phyloP scores from a whole-genome alignment of 1,284 basidiomycete species.

The Pterula multifida region DNA sequence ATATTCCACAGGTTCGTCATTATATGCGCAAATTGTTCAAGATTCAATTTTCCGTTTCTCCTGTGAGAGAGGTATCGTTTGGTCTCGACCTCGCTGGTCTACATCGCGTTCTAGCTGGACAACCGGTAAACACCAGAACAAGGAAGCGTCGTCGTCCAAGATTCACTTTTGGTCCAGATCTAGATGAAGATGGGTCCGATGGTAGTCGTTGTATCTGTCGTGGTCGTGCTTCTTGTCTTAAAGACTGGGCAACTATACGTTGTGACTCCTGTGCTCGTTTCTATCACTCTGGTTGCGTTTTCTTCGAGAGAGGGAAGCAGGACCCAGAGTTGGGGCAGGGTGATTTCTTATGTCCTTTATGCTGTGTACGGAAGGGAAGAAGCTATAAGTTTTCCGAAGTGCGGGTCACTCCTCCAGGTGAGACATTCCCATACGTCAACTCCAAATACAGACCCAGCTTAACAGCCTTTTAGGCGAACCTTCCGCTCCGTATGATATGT shows the following conservation, averaged over 20 bases:
- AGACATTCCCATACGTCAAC: constrained; percentile 10
- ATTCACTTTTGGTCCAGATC: constrained; percentile 66
- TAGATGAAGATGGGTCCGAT: constrained; percentile 61
- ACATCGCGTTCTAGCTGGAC: constrained; percentile 64
- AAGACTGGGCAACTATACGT: constrained; percentile 47
- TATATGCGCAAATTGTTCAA: constrained; percentile 79
- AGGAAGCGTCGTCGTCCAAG: constrained; percentile 58
- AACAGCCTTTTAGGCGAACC: constrained; percentile 23
- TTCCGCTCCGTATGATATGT: constrained; percentile 31
- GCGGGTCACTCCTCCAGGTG: constrained; percentile 54
- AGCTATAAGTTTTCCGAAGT: constrained; percentile 62
- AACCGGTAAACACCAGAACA: constrained; percentile 35
- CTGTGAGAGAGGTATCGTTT: constrained; percentile 64
- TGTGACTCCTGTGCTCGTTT: constrained; percentile 52
- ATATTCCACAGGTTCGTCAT: constrained; percentile 69
- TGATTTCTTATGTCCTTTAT: constrained; percentile 57
- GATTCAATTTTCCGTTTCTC: constrained; percentile 72
- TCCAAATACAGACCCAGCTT: neutral
- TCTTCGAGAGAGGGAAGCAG: constrained; percentile 35
- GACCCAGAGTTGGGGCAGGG: constrained; percentile 21
- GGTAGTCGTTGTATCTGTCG: constrained; percentile 72
- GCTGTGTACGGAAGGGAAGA: constrained; percentile 59
- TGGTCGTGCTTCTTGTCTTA: constrained; percentile 47
- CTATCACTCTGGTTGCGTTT: constrained; percentile 70
- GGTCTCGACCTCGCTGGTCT: constrained; percentile 68